Evolutionary conservation across 768 basidiomycete species (phyloP).

Genomic region (Exsudoporus frostii): DNA sequence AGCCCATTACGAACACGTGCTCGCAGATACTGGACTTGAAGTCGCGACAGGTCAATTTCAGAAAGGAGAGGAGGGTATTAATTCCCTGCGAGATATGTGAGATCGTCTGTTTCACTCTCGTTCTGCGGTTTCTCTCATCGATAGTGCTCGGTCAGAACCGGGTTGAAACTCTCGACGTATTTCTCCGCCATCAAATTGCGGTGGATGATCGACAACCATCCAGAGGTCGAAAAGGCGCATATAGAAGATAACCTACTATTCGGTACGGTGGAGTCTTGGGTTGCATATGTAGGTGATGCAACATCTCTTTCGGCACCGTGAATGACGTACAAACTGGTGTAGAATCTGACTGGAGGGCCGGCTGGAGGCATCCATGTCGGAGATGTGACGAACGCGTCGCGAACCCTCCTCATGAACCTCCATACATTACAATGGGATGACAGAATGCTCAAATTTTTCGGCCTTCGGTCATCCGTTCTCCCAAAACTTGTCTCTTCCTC

Average conservation of each 20-base stretch:
- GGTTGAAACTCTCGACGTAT: slow-evolving; percentile 94
- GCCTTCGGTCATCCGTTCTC: slow-evolving; percentile 69
- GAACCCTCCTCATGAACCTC: slow-evolving; percentile 89
- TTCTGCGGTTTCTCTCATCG: not conserved
- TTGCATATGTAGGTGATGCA: slow-evolving; percentile 66
- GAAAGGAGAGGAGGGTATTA: slow-evolving; percentile 67
- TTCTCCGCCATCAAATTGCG: slow-evolving; percentile 95
- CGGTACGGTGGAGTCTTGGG: slow-evolving; percentile 97
- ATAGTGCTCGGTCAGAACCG: slow-evolving; percentile 54
- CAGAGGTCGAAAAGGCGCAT: slow-evolving; percentile 73
- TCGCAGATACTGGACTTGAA: slow-evolving; percentile 73
- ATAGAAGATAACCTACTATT: slow-evolving; percentile 79
- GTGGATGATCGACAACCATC: slow-evolving; percentile 93
- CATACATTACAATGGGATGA: slow-evolving; percentile 80
- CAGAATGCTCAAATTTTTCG: slow-evolving; percentile 83
- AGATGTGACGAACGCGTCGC: slow-evolving; percentile 95
- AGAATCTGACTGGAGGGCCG: slow-evolving; percentile 85
- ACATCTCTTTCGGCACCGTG: slow-evolving; percentile 10
- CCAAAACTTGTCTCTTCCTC: slow-evolving; percentile 89
- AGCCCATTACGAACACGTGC: slow-evolving; percentile 70
- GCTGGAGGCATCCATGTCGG: slow-evolving; percentile 73
- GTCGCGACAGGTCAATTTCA: slow-evolving; percentile 60
- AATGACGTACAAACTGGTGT: slow-evolving; percentile 5
- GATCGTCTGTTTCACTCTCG: slow-evolving; percentile 22
- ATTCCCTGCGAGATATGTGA: slow-evolving; percentile 66